Percentiles rank a stretch among this genome's conserved stretches.
These are phyloP conservation scores for Rhinocladiella similis DNA, from an alignment of 2,329 filamentous ascomycete species.

Conservation along the genomic window DNA sequence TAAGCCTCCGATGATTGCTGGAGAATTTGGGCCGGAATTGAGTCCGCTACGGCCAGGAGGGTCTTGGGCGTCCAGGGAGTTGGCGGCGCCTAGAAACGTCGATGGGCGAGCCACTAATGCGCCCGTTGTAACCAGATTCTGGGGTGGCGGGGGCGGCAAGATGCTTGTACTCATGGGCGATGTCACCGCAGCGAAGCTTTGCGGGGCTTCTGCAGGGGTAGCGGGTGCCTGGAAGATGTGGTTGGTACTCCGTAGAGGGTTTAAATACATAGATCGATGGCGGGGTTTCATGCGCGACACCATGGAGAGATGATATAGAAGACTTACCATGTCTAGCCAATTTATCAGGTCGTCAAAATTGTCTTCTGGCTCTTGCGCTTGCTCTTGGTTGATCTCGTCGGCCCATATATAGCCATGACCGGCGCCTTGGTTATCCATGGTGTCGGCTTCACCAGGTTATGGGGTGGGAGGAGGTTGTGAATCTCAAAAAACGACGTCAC, in stretches of 20 bases:
- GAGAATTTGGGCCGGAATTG: no score
- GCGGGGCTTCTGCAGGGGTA: not conserved
- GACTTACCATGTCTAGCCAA: no score
- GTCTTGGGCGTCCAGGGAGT: no score
- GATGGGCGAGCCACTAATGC: not conserved
- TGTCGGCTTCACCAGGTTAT: not conserved
- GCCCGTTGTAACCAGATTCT: not conserved
- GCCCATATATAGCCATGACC: no score
- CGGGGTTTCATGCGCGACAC: no score
- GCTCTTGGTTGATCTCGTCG: not conserved
- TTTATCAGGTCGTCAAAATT: not conserved
- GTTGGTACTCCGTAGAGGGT: no score
- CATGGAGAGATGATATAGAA: no score
- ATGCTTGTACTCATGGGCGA: not conserved
- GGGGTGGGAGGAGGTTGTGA: not conserved
- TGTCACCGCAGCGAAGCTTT: not conserved
- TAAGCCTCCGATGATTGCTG: no score
- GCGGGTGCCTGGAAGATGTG: not conserved
- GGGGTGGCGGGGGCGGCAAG: not conserved
- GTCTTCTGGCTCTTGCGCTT: not conserved
- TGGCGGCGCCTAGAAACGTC: no score
- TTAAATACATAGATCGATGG: no score
- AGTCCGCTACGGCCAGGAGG: no score
- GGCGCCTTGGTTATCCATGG: not conserved
- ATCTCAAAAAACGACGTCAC: not conserved